These are phyloP conservation scores for Pyropia haitanensis DNA, from an alignment of 23 red algal genomes.

Conservation along the genomic window DNA sequence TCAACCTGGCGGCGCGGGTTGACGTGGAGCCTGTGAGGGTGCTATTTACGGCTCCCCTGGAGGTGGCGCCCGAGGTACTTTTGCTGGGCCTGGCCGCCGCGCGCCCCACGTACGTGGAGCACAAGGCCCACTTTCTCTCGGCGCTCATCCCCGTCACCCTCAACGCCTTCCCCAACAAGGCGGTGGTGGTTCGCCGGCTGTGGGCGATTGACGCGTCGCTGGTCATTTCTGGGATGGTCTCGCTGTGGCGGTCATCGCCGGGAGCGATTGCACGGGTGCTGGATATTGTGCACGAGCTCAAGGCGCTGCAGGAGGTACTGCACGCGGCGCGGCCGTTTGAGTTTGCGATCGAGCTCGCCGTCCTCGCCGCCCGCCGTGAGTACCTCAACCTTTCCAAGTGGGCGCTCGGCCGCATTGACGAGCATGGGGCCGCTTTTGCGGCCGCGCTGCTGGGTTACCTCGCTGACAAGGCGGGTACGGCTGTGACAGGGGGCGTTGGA, in stretches of 20 bases:
- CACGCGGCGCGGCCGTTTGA: conserved; percentile 29
- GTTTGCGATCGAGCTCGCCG: conserved; percentile 88
- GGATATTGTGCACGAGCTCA: conserved; percentile 57
- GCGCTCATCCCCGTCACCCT: too few species aligned
- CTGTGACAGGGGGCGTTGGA: conserved; percentile 10
- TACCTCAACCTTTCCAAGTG: conserved; percentile 83
- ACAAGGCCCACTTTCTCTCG: too few species aligned
- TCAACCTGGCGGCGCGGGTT: conserved; percentile 42
- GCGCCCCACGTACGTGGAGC: not conserved
- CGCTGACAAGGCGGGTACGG: not conserved
- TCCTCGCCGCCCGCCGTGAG: conserved; percentile 63
- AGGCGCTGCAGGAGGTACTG: conserved; percentile 61
- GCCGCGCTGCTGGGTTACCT: conserved; percentile 21
- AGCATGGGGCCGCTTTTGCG: conserved; percentile 26
- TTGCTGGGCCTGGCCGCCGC: not conserved
- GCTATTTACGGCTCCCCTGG: not conserved
- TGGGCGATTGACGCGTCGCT: conserved; percentile 28
- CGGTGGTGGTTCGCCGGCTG: conserved; percentile 12
- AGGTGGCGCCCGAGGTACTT: not conserved
- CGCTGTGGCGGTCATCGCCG: conserved; percentile 41
- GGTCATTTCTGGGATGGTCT: conserved; percentile 40
- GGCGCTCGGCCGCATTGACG: conserved; percentile 2
- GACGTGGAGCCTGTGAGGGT: conserved; percentile 22
- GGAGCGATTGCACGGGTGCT: conserved; percentile 28
- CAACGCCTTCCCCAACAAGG: too few species aligned